phyloP scores from a whole-genome alignment of 345 rosid genomes.

The Melaleuca quinquenervia region DNA sequence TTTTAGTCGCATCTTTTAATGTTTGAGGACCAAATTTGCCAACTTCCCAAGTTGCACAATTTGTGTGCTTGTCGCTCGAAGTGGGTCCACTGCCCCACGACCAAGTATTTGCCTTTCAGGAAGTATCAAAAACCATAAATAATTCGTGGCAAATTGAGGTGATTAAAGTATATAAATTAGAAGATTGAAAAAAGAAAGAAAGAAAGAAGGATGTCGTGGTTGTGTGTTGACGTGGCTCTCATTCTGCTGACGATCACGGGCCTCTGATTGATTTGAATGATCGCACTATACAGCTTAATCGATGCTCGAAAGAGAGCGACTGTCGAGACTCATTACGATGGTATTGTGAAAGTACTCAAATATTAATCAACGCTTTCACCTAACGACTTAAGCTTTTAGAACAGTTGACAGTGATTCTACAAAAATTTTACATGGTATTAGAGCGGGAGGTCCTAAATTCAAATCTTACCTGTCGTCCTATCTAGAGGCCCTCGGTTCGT shows the following conservation, averaged over 20 bases:
- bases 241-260: not conserved
- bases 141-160: not conserved
- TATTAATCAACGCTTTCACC: too few relatives aligned
- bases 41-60: not conserved
- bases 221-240: not conserved
- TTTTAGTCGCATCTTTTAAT: not conserved
- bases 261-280: fast-evolving
- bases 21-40: not conserved
- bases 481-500: fast-evolving
- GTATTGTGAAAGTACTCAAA: too few relatives aligned
- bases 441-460: too few relatives aligned
- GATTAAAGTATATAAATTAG: not conserved
- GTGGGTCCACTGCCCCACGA: not conserved
- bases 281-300: not conserved
- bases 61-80: not conserved
- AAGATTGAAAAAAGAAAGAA: too few relatives aligned
- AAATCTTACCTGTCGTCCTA: too few relatives aligned
- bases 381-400: too few relatives aligned
- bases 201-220: not conserved
- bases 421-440: too few relatives aligned
- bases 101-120: not conserved
- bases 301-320: fast-evolving
- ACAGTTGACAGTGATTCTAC: too few relatives aligned
- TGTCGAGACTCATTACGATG: fast-evolving
- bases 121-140: not conserved